Evolutionary conservation across 805 yeast genomes (phyloP), one percentile per base, ranked within the genome.

Genomic region (Kodamaea lidongshanica): DNA sequence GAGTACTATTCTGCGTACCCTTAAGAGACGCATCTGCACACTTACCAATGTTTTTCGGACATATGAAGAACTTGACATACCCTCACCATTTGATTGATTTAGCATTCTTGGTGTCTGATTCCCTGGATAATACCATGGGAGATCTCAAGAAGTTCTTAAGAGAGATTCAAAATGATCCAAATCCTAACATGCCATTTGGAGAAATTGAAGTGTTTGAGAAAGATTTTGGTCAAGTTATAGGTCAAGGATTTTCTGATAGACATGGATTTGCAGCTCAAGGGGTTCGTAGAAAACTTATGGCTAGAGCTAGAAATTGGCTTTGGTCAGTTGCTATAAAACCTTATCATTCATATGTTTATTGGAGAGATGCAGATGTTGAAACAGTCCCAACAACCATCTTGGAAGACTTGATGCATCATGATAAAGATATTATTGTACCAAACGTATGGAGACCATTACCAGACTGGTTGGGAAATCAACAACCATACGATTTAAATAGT

Each of bases 311-410:
- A 54, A 89, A 89, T 56, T 89, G 97, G 97, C 62, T 89, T 24
- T 74, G 87, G 51, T 65, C 89, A 1, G 86, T 81, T 5, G 94
- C 95, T 1, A 56, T 89, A 28, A 79, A 78, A 53, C 96, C 97
- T 1, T 78, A 89, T 53, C 97, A 89, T 53, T 77, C 94, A 6
- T 87, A 88, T 82, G 96, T 89, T 6, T 87, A 88, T 55, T 89
- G 97, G 97, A 69, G 97, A 57, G 97, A 89, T 61, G 95, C 92
- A 8, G 97, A 89, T 56, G 95, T 89, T n/a, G 95, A 88, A 53
- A 78, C 88, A 0, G 76, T 81, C 17, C 94, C 96, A 4, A 69
- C 78, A 1, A 79, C 95, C 1, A 75, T 88, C 38, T 56, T 88
- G 39, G 95, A 88, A 56, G 96, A 88, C 57, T 64, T 88, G 45